Evolutionary conservation across 2,329 filamentous ascomycete genomes (phyloP).

Genomic region (Aspergillus piperis): DNA sequence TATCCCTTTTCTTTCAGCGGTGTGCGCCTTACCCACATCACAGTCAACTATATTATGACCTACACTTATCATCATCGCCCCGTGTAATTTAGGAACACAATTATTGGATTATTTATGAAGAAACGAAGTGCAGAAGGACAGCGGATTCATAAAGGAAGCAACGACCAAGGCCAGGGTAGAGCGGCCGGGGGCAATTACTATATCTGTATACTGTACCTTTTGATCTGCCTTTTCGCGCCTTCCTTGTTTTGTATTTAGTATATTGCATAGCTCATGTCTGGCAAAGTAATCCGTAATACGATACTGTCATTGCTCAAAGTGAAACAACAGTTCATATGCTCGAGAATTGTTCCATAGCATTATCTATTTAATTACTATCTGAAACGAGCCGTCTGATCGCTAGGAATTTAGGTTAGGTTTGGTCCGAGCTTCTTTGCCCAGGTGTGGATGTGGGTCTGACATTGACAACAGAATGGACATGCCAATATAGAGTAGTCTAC

Average conservation of each 20-base stretch:
- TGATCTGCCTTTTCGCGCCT: not conserved
- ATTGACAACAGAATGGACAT: not conserved
- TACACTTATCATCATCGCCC: not conserved
- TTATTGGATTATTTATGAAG: not conserved
- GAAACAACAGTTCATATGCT: not conserved
- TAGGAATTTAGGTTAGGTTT: not conserved
- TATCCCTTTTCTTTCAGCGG: slow-evolving; percentile 11
- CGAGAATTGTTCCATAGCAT: not conserved
- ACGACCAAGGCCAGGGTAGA: not conserved
- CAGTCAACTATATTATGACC: not conserved
- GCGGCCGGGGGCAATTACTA: not conserved
- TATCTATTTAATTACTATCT: no score
- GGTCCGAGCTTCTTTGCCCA: not conserved
- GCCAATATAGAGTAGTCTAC: no score
- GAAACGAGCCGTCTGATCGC: not conserved
- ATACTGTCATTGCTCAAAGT: not conserved
- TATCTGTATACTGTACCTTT: not conserved
- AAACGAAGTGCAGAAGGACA: not conserved
- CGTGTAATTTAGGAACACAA: slow-evolving; percentile 9
- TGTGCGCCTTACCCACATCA: not conserved
- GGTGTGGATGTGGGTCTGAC: not conserved
- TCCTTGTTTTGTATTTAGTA: not conserved
- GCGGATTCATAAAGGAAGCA: not conserved
- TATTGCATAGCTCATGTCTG: not conserved
- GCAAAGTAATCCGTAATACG: not conserved